phyloP scores from a whole-genome alignment of 768 basidiomycete species.

The Rhizopogon vesiculosus region DNA sequence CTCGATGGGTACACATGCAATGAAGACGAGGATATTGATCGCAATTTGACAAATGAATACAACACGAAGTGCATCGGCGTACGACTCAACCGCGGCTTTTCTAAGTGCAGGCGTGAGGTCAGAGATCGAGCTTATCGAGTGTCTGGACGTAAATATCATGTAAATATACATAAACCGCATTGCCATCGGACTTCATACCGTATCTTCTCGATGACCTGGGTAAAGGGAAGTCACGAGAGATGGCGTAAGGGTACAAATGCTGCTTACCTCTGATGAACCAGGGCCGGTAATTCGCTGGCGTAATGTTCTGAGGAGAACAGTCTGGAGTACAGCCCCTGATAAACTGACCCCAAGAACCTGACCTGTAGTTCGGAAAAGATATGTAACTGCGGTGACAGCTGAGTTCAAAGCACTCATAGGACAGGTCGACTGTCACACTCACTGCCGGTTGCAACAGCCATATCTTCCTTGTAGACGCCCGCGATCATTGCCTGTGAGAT shows the following conservation, averaged over 20 bases:
- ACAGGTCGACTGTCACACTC: constrained; percentile 30
- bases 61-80: constrained; percentile 71
- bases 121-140: constrained; percentile 70
- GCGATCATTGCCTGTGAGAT: constrained; percentile 77
- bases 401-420: constrained; percentile 4
- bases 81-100: constrained; percentile 68
- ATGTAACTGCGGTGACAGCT: constrained; percentile 62
- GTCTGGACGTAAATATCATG: constrained; percentile 35
- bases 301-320: constrained; percentile 67
- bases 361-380: constrained; percentile 89
- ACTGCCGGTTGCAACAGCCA: constrained; percentile 91
- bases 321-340: constrained; percentile 80
- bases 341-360: constrained; percentile 95
- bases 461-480: constrained; percentile 70
- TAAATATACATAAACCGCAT: constrained; percentile 11
- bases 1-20: constrained; percentile 71
- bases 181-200: constrained; percentile 35
- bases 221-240: constrained; percentile 9
- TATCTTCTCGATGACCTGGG: constrained; percentile 69
- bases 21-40: constrained; percentile 59
- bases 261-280: constrained; percentile 62
- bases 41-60: constrained; percentile 80
- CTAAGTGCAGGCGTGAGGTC: constrained; percentile 49
- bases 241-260: constrained; percentile 6
- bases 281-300: constrained; percentile 73